Percentiles rank a stretch among this genome's conserved stretches.
These are phyloP conservation scores for Andrographis paniculata DNA, from an alignment of 305 asterid species.

Conservation along the genomic window DNA sequence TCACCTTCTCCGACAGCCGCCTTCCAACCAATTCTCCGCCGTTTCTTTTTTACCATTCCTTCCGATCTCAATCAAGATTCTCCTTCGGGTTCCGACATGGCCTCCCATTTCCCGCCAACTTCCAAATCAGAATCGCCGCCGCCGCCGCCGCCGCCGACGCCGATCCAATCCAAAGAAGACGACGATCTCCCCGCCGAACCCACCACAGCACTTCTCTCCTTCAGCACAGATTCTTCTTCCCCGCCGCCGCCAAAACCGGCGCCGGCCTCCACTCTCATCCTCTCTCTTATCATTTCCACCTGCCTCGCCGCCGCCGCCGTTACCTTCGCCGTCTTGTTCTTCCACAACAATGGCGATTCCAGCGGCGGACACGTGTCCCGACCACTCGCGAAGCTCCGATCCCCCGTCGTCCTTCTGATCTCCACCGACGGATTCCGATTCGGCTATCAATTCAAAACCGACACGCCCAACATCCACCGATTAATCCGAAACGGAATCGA, in stretches of 20 bases:
- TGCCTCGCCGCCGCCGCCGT: slow-evolving; percentile 42
- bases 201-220: slow-evolving; percentile 31
- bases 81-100: too few relatives aligned
- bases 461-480: slow-evolving; percentile 46
- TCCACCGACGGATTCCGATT: slow-evolving; percentile 69
- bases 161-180: slow-evolving; percentile 19
- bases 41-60: too few relatives aligned
- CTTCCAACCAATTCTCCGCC: too few relatives aligned
- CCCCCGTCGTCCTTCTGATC: slow-evolving; percentile 54
- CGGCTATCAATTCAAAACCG: slow-evolving; percentile 72
- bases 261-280: slow-evolving; percentile 20
- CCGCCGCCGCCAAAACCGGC: slow-evolving; percentile 15
- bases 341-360: slow-evolving; percentile 20
- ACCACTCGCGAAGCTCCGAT: slow-evolving; percentile 37
- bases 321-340: slow-evolving; percentile 44
- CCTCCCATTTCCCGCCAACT: too few relatives aligned
- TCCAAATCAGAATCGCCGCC: too few relatives aligned
- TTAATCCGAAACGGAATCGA: slow-evolving; percentile 63
- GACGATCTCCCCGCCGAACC: slow-evolving; percentile 31
- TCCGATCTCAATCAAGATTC: too few relatives aligned
- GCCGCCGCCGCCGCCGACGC: slow-evolving; percentile 15
- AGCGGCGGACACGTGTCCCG: slow-evolving; percentile 25
- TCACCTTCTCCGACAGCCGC: too few relatives aligned
- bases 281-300: slow-evolving; percentile 35
- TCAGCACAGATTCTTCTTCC: slow-evolving; percentile 24